These are phyloP conservation scores for Aureobasidium sp. DNA, from an alignment of 2,329 filamentous ascomycete genomes.

Conservation along the genomic window DNA sequence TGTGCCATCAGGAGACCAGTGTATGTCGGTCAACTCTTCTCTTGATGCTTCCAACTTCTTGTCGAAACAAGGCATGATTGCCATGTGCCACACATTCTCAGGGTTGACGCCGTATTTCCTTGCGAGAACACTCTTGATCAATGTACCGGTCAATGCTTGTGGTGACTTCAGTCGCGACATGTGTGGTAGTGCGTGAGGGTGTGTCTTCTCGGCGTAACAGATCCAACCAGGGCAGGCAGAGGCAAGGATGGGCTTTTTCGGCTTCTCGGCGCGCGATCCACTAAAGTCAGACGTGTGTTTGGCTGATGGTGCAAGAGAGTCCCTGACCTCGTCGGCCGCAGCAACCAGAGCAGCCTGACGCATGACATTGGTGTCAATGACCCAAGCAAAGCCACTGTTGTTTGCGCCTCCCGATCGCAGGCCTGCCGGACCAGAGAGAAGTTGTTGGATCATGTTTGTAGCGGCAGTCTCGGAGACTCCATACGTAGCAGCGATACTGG, in stretches of 20 bases:
- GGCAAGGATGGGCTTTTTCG: conserved; percentile 63
- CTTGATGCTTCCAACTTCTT: conserved; percentile 97
- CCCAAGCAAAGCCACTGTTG: conserved; percentile 76
- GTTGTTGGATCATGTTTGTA: conserved; percentile 72
- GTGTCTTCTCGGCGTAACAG: conserved; percentile 97
- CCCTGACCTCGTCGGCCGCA: conserved; percentile 41
- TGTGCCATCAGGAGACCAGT: conserved; percentile 51
- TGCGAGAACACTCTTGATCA: conserved; percentile 81
- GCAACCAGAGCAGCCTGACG: conserved; percentile 73
- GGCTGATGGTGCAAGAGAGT: conserved; percentile 28
- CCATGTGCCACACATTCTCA: conserved; percentile 84
- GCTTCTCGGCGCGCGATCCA: conserved; percentile 35
- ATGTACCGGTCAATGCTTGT: conserved; percentile 82
- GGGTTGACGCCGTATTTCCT: conserved; percentile 64
- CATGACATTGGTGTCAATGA: conserved; percentile 81
- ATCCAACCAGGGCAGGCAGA: conserved; percentile 97
- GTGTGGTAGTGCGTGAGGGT: conserved; percentile 86
- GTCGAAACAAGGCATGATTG: conserved; percentile 97
- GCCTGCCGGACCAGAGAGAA: conserved; percentile 65
- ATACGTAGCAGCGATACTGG: conserved; percentile 80
- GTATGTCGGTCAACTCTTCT: conserved; percentile 76
- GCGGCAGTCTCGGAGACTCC: conserved; percentile 67
- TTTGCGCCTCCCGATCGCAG: conserved; percentile 63
- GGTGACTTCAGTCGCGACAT: conserved; percentile 88
- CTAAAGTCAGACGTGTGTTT: conserved; percentile 24